Conservation (phyloP, 495 filamentous ascomycete species). For the Apodospora peruviana region DNA sequence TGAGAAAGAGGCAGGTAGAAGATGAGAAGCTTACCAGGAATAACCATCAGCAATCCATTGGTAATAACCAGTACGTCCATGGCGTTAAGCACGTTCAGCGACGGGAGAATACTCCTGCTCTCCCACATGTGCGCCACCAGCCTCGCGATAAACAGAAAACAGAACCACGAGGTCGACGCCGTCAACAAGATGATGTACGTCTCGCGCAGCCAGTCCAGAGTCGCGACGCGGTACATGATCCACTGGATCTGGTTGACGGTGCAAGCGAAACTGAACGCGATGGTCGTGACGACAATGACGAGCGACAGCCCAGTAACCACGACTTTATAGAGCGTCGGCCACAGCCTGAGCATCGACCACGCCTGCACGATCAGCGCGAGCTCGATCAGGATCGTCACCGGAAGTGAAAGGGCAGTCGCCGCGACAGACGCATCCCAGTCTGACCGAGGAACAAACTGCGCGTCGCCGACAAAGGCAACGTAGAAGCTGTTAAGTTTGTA, state of each 20-base stretch:
- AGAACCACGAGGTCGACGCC: constrained; percentile 70
- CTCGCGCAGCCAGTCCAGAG: constrained; percentile 41
- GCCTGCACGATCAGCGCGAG: constrained; percentile 69
- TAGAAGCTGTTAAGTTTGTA: constrained; percentile 56
- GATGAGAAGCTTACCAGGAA: constrained; percentile 58
- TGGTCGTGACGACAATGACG: constrained; percentile 46
- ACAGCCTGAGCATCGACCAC: constrained; percentile 54
- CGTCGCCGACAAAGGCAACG: constrained; percentile 50
- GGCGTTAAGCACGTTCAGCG: constrained; percentile 19
- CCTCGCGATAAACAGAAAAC: constrained; percentile 64
- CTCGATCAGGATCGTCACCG: constrained; percentile 58
- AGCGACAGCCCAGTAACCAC: constrained; percentile 45
- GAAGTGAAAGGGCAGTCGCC: constrained; percentile 46
- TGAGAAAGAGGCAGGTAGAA: constrained; percentile 5
- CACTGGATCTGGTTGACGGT: constrained; percentile 50
- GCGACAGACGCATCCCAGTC: constrained; percentile 49
- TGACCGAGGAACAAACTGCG: constrained; percentile 36
- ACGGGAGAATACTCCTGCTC: constrained; percentile 25
- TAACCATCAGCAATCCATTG: constrained; percentile 48
- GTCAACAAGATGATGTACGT: constrained; percentile 52
- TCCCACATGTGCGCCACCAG: constrained; percentile 47
- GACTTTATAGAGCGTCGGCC: constrained; percentile 27
- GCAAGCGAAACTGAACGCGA: constrained; percentile 56
- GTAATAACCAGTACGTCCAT: constrained; percentile 36
- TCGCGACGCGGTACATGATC: constrained; percentile 35